phyloP scores from a whole-genome alignment of 129 eudicot species.

The Arctium minus region DNA sequence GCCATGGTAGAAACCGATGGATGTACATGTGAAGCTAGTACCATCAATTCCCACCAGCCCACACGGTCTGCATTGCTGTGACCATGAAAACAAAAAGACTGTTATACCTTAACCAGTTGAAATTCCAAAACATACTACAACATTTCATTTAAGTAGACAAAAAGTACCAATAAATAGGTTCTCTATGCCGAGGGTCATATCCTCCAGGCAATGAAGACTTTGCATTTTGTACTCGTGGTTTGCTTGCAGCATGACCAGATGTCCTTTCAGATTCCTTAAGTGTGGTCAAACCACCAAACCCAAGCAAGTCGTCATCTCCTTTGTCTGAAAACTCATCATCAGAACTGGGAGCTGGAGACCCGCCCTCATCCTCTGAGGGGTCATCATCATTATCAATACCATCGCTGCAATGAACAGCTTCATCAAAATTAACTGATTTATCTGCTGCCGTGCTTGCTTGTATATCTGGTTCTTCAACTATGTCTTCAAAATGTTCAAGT shows the following conservation, averaged over 20 bases:
- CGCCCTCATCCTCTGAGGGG: constrained; percentile 44
- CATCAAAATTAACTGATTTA: constrained; percentile 10
- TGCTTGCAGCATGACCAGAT: not conserved
- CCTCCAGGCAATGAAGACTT: constrained; percentile 69
- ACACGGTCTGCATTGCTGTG: constrained; percentile 87
- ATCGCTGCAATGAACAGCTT: constrained; percentile 19
- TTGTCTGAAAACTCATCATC: constrained; percentile 57
- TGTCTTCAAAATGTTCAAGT: constrained; percentile 89
- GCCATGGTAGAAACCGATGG: constrained; percentile 99
- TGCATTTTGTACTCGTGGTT: constrained; percentile 25
- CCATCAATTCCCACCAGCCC: constrained; percentile 96
- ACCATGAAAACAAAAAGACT: constrained; percentile 5
- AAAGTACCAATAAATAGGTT: constrained; percentile 72
- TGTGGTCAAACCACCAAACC: constrained; percentile 28
- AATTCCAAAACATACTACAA: not conserved
- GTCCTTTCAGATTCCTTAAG: constrained; percentile 21
- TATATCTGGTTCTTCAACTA: constrained; percentile 53
- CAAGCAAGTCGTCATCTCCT: constrained; percentile 48
- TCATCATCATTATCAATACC: constrained; percentile 28
- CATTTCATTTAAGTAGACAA: not conserved
- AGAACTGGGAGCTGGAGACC: constrained; percentile 45
- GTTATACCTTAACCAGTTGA: constrained; percentile 1
- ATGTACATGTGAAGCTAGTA: constrained; percentile 78
- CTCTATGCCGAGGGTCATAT: constrained; percentile 83
- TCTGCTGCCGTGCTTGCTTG: constrained; percentile 7